Evolutionary conservation across 495 filamentous ascomycete species (phyloP).

Genomic region (Lasiosphaeria ovina): DNA sequence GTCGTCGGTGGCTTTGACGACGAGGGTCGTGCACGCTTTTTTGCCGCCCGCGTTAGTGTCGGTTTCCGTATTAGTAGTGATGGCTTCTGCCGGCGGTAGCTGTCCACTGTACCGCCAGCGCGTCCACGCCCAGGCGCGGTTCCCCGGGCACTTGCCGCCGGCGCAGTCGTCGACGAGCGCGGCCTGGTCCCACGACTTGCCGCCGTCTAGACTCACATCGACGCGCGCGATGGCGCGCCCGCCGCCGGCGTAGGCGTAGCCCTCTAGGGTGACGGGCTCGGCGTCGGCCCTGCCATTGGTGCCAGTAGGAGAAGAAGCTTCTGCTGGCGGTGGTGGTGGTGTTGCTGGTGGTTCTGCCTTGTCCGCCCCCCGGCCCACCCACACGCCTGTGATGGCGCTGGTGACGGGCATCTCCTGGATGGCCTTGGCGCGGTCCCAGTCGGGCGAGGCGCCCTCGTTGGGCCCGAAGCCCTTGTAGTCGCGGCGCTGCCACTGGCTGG

Average conservation of each 20-base stretch:
- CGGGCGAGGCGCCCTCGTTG: slow-evolving; percentile 49
- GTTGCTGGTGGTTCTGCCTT: too few relatives aligned
- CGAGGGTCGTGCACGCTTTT: slow-evolving; percentile 38
- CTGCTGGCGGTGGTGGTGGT: too few relatives aligned
- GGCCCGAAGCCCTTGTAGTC: slow-evolving; percentile 67
- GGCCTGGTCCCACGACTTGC: slow-evolving; percentile 53
- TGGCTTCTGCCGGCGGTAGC: slow-evolving; percentile 2
- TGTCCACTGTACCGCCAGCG: slow-evolving; percentile 46
- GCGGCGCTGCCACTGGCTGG: slow-evolving; percentile 57
- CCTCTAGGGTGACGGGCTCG: slow-evolving; percentile 44
- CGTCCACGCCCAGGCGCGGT: slow-evolving; percentile 55
- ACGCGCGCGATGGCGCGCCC: slow-evolving; percentile 54
- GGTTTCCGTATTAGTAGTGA: background rate
- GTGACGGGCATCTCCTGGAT: slow-evolving; percentile 64
- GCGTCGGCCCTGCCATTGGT: slow-evolving; percentile 10
- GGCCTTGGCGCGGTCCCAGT: slow-evolving; percentile 54
- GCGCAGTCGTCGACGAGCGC: slow-evolving; percentile 44
- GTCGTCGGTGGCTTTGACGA: slow-evolving; percentile 59
- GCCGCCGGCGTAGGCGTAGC: slow-evolving; percentile 61
- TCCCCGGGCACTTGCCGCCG: slow-evolving; percentile 27
- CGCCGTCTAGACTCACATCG: slow-evolving; percentile 56
- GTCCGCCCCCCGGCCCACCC: slow-evolving; percentile 54
- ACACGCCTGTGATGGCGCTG: slow-evolving; percentile 46
- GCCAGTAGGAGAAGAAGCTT: slow-evolving; percentile 5
- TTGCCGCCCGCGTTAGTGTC: slow-evolving; percentile 3